Base-by-base conservation (phyloP, 441 rosid species). In the Mallotus repandus region DNA sequence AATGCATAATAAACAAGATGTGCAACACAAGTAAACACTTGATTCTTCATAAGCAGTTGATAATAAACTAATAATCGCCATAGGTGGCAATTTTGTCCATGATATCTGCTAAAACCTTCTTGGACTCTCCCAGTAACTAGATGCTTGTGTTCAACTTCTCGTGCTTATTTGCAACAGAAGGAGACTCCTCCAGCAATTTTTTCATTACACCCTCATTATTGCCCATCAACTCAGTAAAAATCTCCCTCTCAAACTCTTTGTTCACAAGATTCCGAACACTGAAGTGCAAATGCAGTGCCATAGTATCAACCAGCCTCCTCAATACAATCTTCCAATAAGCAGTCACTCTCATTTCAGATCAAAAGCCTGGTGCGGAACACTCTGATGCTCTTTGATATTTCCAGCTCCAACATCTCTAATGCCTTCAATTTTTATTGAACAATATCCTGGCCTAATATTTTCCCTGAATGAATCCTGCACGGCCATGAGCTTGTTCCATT, bases 91-190 rank as follows among this genome's bases (percentile, higher is more conserved):
- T 43, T n/a, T 25, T 25, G 29, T 25, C 29, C 29, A 25, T 25
- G 29, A 0, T 1, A 25, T 73, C 73, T 0, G 83, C 57, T 0
- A 86, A 81, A 1, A 85, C 77, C 11, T 81, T 81, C 48, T 70
- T 81, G 0, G 89, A 78, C 65, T 82, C 86, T 75, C 64, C 79
- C 59, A 86, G 63, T 10, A 87, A 71, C 62, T 73, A 63, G 9
- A 85, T 74, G 68, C 86, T 84, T 4, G 70, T 70, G 32, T 76
- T 80, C 25, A 89, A 81, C 86, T 82, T 84, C 74, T 78, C 81
- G 0, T 91, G 76, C 72, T 83, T 85, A 0, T 66, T 60, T 0
- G 81, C 81, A 7, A 74, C 45, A 12, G 77, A 56, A 50, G 81
- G 74, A 4, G 77, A 50, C 25, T 69, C 75, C 16, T 64, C 84